These are phyloP conservation scores for Claviceps purpurea DNA, from an alignment of 2,329 filamentous ascomycete genomes.

Conservation along the genomic window DNA sequence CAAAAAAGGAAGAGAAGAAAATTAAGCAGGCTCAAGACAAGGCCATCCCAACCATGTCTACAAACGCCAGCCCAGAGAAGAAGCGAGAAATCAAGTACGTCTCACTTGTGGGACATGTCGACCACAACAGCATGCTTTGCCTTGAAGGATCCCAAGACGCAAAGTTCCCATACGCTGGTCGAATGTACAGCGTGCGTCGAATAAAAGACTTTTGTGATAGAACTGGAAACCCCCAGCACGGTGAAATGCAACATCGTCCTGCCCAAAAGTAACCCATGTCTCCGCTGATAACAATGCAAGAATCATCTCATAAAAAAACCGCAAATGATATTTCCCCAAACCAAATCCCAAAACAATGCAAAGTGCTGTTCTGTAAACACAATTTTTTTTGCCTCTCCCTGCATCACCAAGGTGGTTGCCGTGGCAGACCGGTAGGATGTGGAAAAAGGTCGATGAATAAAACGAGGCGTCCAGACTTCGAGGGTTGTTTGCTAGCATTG, in stretches of 20 bases:
- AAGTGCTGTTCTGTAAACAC: slow-evolving; percentile 14
- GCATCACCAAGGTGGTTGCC: slow-evolving; percentile 5
- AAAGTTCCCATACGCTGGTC: neutral
- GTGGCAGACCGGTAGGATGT: neutral
- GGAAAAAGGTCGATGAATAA: neutral
- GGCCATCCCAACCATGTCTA: slow-evolving; percentile 5
- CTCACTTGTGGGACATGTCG: slow-evolving; percentile 8
- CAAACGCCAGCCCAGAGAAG: slow-evolving; percentile 8
- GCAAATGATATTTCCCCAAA: neutral
- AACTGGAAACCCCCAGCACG: neutral
- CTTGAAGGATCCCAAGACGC: neutral
- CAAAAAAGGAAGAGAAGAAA: neutral
- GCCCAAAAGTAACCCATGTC: slow-evolving; percentile 14
- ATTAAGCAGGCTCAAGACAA: neutral
- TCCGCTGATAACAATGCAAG: slow-evolving; percentile 26
- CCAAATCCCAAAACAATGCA: slow-evolving; percentile 9
- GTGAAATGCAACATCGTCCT: slow-evolving; percentile 7
- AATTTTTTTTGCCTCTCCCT: slow-evolving; percentile 10
- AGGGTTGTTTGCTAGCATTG: neutral
- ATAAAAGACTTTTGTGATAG: slow-evolving; percentile 1
- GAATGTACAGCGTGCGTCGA: slow-evolving; percentile 3
- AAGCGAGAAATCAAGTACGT: slow-evolving; percentile 7
- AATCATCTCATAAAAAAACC: slow-evolving; percentile 16
- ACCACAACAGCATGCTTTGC: slow-evolving; percentile 1
- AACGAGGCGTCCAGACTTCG: neutral